phyloP scores from a whole-genome alignment of 2,329 filamentous ascomycete species.

The Diaporthe australafricana region DNA sequence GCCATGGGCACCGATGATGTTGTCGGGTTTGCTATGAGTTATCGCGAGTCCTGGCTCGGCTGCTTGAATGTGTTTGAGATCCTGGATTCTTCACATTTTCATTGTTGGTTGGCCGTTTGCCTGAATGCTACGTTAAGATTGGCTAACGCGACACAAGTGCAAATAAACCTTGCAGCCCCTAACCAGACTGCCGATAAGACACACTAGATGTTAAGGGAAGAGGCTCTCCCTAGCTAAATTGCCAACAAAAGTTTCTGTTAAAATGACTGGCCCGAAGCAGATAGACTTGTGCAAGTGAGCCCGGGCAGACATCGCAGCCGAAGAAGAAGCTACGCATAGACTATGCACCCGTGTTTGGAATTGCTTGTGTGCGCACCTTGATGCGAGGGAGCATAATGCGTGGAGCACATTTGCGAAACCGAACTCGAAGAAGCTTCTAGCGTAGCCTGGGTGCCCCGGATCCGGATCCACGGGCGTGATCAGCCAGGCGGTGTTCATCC shows the following conservation, averaged over 20 bases:
- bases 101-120: not conserved
- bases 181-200: no score
- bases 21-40: not conserved
- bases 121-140: not conserved
- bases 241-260: no score
- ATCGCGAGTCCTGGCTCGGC: not conserved
- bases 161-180: no score
- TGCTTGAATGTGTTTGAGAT: not conserved
- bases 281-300: not conserved
- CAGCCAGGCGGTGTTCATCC: not conserved
- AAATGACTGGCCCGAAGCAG: no score
- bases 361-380: not conserved
- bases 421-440: not conserved
- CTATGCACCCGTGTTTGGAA: not conserved
- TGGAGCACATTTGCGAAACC: not conserved
- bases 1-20: not conserved
- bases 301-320: not conserved
- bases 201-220: no score
- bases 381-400: not conserved
- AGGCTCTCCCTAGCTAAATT: no score
- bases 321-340: not conserved
- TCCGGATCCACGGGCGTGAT: conserved; percentile 1
- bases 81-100: not conserved
- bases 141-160: no score
- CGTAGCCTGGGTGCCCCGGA: not conserved